Evolutionary conservation across 257 asterid genomes (phyloP), one percentile per base, ranked within the genome.

Genomic region (Plantago ovata): DNA sequence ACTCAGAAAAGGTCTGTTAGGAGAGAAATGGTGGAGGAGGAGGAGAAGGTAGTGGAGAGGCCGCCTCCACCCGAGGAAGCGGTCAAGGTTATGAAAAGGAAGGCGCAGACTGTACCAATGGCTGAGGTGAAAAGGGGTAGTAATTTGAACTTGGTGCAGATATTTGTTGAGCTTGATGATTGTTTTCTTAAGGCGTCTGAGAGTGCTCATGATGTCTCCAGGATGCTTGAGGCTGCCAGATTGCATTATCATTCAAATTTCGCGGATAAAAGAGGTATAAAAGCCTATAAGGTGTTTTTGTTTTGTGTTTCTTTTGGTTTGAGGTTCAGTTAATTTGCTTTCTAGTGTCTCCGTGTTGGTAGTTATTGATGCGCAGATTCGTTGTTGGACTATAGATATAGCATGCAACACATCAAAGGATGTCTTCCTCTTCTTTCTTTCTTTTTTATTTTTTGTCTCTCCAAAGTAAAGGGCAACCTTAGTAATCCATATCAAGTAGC

Each of bases 211-310:
- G 98, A 88, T 15, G 95, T 92, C 20, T 84, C 95, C 3, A 75
- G 95, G 62, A 88, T 87, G 98, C 95, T 92, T 2, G 95, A 92
- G 79, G 98, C 98, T 0, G 83, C 88, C 53, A 86, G 96, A 32
- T 75, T 92, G 81, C 98, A 92, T 72, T 92, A 88, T 68, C 98
- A 92, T 74, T 92, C 98, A 0, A 92, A 88, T 66, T 92, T 88
- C 6, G 95, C 98, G 0, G 98, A 92, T 74, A 85, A 88, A 60
- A 79, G 81, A 79, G 95, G 96, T 92, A 76, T 10, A 22, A 3
- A n/a, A n/a, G n/a, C n/a, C n/a, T n/a, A n/a, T 10, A 16, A 18
- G 33, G 36, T 28, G 36, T 28, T 28, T 0, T 28, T 28, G 2
- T 28, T 28, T 28, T 28, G 3, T 21, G 3, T 47, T 47, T 47